Evolutionary conservation across 2,329 filamentous ascomycete species (phyloP).

Genomic region (Penicillium sclerotiorum): DNA sequence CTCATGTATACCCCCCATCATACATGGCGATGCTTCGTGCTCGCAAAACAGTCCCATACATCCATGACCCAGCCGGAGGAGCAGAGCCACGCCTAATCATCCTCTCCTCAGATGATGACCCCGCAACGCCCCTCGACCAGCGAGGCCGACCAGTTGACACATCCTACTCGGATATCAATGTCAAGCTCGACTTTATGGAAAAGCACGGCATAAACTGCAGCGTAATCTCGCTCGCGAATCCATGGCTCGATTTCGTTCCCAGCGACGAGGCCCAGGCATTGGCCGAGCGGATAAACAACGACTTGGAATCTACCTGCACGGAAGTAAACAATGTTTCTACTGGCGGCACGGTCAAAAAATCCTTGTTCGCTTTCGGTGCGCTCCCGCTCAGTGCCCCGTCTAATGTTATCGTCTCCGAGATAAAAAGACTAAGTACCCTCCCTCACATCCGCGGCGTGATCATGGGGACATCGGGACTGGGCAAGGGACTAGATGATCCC

Average conservation of each 20-base stretch:
- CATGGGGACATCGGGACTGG: constrained; percentile 80
- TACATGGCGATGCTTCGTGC: constrained; percentile 61
- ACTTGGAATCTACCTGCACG: constrained; percentile 73
- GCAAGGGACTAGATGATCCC: constrained; percentile 77
- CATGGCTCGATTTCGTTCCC: constrained; percentile 85
- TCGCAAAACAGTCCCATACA: constrained; percentile 51
- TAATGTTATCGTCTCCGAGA: constrained; percentile 62
- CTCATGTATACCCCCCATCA: constrained; percentile 64
- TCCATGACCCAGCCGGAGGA: constrained; percentile 42
- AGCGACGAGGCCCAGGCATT: constrained; percentile 63
- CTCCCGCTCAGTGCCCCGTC: constrained; percentile 73
- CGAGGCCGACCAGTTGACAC: constrained; percentile 80
- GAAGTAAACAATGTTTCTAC: constrained; percentile 41
- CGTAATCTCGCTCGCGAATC: constrained; percentile 87
- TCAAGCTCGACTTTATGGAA: constrained; percentile 88
- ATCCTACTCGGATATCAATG: constrained; percentile 76
- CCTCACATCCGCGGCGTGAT: constrained; percentile 81
- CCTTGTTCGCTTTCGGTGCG: constrained; percentile 80
- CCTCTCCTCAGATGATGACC: constrained; percentile 49
- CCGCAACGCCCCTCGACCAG: constrained; percentile 39
- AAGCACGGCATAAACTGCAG: constrained; percentile 78
- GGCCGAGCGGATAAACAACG: constrained; percentile 72
- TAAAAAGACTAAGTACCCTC: constrained; percentile 63
- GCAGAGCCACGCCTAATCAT: constrained; percentile 49
- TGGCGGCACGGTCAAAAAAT: constrained; percentile 60